A percentile compares a stretch with the other conserved stretches of the same genome.
phyloP scores from a whole-genome alignment of 352 stramenopile species.

The Pythium myriotylum region DNA sequence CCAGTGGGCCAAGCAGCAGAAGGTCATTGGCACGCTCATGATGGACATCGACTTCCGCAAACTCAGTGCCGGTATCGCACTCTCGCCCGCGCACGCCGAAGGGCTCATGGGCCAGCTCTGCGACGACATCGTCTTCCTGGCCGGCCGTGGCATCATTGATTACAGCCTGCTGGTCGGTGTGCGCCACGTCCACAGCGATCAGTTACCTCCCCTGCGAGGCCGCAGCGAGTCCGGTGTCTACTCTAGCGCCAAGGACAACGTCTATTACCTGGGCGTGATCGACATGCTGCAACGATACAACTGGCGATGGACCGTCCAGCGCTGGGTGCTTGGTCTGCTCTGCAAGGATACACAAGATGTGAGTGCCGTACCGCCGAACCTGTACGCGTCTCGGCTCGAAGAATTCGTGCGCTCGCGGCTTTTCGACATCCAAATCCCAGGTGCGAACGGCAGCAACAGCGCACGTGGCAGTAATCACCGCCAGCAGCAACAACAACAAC shows the following conservation, averaged over 20 bases:
- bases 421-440: constrained; percentile 54
- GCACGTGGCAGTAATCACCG: constrained; percentile 20
- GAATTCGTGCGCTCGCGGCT: constrained; percentile 74
- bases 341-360: constrained; percentile 87
- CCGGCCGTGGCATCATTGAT: constrained; percentile 82
- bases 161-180: constrained; percentile 84
- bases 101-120: constrained; percentile 68
- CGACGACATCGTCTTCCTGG: constrained; percentile 83
- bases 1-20: constrained; percentile 57
- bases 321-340: constrained; percentile 73
- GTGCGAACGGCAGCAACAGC: constrained; percentile 7
- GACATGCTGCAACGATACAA: constrained; percentile 88
- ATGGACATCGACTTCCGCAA: constrained; percentile 89
- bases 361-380: constrained; percentile 67
- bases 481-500: constrained; percentile 22
- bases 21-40: constrained; percentile 71
- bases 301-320: constrained; percentile 83
- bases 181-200: constrained; percentile 44
- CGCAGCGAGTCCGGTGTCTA: constrained; percentile 42
- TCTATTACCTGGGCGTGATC: constrained; percentile 81
- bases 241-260: constrained; percentile 52
- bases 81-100: constrained; percentile 47
- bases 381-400: constrained; percentile 72
- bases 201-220: constrained; percentile 20
- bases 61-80: constrained; percentile 58